A percentile compares a stretch with the other conserved stretches of the same genome.
Conservation (phyloP, 2,329 filamentous ascomycete species). For the Fusarium musae region DNA sequence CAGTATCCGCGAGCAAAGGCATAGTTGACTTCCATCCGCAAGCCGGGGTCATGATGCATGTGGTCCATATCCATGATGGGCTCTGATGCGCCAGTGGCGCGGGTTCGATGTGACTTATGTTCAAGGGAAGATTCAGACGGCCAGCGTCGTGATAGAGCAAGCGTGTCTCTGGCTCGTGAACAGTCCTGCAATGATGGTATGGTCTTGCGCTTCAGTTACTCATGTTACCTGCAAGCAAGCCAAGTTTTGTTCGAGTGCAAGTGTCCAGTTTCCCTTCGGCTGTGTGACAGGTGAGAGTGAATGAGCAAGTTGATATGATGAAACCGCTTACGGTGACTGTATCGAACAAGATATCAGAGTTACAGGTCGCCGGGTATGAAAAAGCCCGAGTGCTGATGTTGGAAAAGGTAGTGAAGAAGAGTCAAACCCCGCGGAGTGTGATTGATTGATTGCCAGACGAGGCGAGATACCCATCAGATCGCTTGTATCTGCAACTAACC, state of each 20-base stretch:
- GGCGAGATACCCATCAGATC: neutral
- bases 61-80: constrained; percentile 49
- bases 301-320: constrained; percentile 34
- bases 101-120: neutral
- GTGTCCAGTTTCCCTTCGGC: neutral
- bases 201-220: neutral
- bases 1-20: constrained; percentile 66
- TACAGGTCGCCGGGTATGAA: neutral
- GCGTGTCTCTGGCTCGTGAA: neutral
- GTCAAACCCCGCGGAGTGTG: constrained; percentile 1
- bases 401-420: constrained; percentile 3
- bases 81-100: neutral
- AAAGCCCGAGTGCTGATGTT: neutral
- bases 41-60: constrained; percentile 46
- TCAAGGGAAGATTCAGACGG: neutral
- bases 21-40: constrained; percentile 58
- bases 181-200: neutral
- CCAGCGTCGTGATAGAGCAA: constrained; percentile 6
- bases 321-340: neutral
- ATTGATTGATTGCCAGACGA: neutral
- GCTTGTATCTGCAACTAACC: neutral
- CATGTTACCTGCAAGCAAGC: neutral
- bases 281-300: constrained; percentile 15
- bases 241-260: neutral
- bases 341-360: neutral